Evolutionary conservation across 2,329 filamentous ascomycete species (phyloP).

Genomic region (Teratosphaeriaceae sp.): DNA sequence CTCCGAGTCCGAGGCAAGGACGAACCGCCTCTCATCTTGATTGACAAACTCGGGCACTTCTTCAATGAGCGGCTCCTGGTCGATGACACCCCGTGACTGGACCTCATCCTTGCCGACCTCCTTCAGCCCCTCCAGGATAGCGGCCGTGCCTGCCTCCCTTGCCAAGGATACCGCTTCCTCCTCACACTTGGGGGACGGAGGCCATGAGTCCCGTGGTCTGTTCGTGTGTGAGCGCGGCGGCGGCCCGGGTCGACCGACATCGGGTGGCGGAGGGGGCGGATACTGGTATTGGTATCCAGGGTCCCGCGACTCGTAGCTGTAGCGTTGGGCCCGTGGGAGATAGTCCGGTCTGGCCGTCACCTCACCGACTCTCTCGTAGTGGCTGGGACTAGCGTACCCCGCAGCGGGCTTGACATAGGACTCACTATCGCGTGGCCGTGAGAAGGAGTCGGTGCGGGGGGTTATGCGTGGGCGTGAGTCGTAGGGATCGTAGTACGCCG

Average conservation of each 20-base stretch:
- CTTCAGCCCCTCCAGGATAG: conserved; percentile 25
- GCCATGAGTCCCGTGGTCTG: conserved; percentile 34
- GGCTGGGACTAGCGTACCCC: conserved; percentile 21
- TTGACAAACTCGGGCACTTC: conserved; percentile 41
- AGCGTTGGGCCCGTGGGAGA: conserved; percentile 15
- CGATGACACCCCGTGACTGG: conserved; percentile 55
- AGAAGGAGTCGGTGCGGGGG: conserved; percentile 16
- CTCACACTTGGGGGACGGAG: conserved; percentile 61
- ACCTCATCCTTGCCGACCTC: conserved; percentile 47
- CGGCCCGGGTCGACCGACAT: conserved; percentile 9
- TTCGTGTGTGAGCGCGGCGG: conserved; percentile 15
- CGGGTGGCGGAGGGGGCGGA: conserved; percentile 22
- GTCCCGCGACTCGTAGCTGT: conserved; percentile 22
- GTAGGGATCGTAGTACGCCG: conserved; percentile 17
- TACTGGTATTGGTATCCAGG: conserved; percentile 26
- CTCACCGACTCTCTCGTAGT: conserved; percentile 10
- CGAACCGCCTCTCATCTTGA: conserved; percentile 54
- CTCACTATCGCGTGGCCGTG: conserved; percentile 1
- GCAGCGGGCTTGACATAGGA: conserved; percentile 3
- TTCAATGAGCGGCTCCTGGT: conserved; percentile 62
- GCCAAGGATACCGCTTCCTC: conserved; percentile 59
- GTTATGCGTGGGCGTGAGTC: conserved; percentile 9
- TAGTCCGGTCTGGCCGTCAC: conserved; percentile 4
- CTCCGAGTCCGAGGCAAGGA: conserved; percentile 41
- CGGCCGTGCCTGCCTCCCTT: conserved; percentile 49